Evolutionary conservation across 1,284 basidiomycete species (phyloP), one percentile per base, ranked within the genome.

Genomic region (Bjerkandera adusta): DNA sequence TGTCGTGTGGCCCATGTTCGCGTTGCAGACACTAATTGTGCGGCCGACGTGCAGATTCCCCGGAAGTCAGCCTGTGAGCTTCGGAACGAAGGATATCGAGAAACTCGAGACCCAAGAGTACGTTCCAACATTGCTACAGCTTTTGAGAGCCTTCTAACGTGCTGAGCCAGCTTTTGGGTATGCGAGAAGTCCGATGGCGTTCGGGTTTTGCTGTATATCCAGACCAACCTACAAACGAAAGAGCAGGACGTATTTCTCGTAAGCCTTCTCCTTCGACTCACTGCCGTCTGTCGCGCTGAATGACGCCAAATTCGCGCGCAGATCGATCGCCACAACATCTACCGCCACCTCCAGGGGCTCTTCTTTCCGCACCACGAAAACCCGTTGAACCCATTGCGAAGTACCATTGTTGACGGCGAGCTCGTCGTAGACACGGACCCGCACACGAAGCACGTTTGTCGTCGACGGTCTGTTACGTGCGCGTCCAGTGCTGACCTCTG

Each of bases 131-230:
- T n/a, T n/a, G n/a, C n/a, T n/a, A n/a, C n/a, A n/a, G n/a, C n/a
- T n/a, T n/a, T n/a, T n/a, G n/a, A n/a, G n/a, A n/a, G n/a, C n/a
- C n/a, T n/a, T 32, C 15, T 26, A 41, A 49, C 37, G 29, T 27
- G 36, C 44, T 33, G 43, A 45, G 16, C 44, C 58, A 97, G 93
- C 65, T 99, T 90, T 65, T 99, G 96, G 96, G 96, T 99, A 24
- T 97, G 94, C 70, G 97, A 99, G 71, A 99, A 99, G 73, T 97
- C 94, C n/a, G 97, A 99, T 63, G 97, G 97, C 2, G 70, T 98
- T 44, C 83, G 97, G 34, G 92, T 99, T 25, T 74, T 99, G 35
- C 79, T 98, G 38, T 74, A 97, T 50, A 78, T 99, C 41, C 77
- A 86, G 33, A 88, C 92, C 16, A 79, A 92, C 51, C 67, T 73